These are phyloP conservation scores for Trichosporon coremiiforme DNA, from an alignment of 1,284 basidiomycete species.

Conservation along the genomic window DNA sequence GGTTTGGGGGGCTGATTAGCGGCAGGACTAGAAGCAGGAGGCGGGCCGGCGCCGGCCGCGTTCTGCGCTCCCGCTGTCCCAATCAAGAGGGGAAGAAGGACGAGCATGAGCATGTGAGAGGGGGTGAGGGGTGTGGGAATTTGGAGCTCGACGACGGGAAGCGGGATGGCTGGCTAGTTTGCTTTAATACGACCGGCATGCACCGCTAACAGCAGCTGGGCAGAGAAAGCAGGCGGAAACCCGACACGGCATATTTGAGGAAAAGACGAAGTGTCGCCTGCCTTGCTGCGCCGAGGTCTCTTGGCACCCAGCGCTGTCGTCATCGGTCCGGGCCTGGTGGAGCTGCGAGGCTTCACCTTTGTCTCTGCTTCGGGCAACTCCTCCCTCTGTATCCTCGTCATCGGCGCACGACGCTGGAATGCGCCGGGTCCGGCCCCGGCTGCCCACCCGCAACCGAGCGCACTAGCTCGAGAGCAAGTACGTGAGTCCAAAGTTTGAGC, in stretches of 20 bases:
- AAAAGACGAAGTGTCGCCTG: too few species aligned
- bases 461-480: neutral
- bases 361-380: conserved; percentile 9
- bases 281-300: neutral
- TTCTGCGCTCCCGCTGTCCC: conserved; percentile 19
- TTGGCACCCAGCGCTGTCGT: conserved; percentile 3
- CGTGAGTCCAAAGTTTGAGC: neutral
- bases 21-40: neutral
- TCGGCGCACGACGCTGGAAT: neutral
- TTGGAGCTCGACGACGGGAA: neutral
- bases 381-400: neutral
- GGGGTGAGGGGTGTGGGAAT: neutral
- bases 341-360: neutral
- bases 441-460: neutral
- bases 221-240: neutral
- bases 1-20: neutral
- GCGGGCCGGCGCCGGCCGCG: neutral
- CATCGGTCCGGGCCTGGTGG: conserved; percentile 5
- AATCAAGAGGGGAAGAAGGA: conserved; percentile 11
- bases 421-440: neutral
- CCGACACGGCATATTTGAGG: too few species aligned
- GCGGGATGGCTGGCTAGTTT: neutral
- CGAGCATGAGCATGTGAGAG: conserved; percentile 15
- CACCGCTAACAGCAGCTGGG: neutral
- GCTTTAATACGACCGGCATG: neutral